phyloP scores from a whole-genome alignment of 1,139 yeast genomes.

The Sugiyamaella sp. region DNA sequence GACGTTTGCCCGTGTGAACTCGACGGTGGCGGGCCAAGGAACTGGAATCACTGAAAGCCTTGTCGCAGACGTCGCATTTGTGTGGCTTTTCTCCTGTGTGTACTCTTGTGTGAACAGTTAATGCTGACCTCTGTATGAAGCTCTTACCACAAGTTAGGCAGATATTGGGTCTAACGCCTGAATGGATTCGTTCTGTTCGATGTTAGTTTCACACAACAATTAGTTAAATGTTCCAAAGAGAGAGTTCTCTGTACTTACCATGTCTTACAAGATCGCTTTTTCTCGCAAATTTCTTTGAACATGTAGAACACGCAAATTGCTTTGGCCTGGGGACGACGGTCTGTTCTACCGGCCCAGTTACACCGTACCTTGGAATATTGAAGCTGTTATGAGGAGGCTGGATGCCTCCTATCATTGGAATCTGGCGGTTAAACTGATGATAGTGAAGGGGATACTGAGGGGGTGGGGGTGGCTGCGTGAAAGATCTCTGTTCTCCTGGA shows the following conservation, averaged over 20 bases:
- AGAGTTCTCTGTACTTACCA: slow-evolving; percentile 20
- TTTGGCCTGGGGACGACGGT: slow-evolving; percentile 16
- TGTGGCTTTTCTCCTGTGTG: slow-evolving; percentile 82
- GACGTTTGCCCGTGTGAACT: slow-evolving; percentile 55
- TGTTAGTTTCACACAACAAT: slow-evolving; percentile 18
- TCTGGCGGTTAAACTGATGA: slow-evolving; percentile 7
- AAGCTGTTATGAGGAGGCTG: background rate
- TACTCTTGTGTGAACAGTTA: slow-evolving; percentile 72
- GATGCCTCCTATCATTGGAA: background rate
- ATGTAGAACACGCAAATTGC: slow-evolving; percentile 35
- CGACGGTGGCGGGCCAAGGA: slow-evolving; percentile 47
- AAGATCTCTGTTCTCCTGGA: background rate
- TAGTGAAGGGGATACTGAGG: slow-evolving; percentile 11
- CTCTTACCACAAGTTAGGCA: slow-evolving; percentile 51
- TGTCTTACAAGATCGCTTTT: slow-evolving; percentile 72
- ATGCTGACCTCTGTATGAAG: slow-evolving; percentile 69
- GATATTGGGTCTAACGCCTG: slow-evolving; percentile 65
- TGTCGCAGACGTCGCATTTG: slow-evolving; percentile 42
- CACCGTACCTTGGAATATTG: background rate
- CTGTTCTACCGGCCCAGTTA: background rate
- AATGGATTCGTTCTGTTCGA: slow-evolving; percentile 68
- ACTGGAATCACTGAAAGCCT: slow-evolving; percentile 46
- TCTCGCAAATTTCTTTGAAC: slow-evolving; percentile 52
- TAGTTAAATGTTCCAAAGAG: background rate
- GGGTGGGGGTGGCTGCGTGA: slow-evolving; percentile 10